Percentiles rank a stretch among this genome's conserved stretches.
These are phyloP conservation scores for Glycine soja DNA, from an alignment of 306 rosid genomes.

Conservation along the genomic window DNA sequence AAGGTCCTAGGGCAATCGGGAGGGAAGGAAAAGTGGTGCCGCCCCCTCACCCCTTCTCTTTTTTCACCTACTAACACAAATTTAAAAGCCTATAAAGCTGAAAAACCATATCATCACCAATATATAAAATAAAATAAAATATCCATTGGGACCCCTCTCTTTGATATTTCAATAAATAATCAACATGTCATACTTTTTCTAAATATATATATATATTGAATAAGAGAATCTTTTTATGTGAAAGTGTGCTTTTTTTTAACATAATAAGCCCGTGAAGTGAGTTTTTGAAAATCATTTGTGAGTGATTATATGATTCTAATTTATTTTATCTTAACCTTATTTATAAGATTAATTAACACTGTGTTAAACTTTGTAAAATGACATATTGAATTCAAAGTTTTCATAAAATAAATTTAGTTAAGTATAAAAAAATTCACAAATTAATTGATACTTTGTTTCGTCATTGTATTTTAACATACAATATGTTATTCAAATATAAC, in stretches of 20 bases:
- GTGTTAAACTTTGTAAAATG: not conserved
- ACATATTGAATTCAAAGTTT: not conserved
- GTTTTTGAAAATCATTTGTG: no score
- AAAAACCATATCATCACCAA: not conserved
- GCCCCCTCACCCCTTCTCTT: conserved; percentile 43
- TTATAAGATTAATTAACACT: not conserved
- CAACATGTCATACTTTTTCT: not conserved
- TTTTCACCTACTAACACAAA: conserved; percentile 21
- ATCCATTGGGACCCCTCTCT: conserved; percentile 26
- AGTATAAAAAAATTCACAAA: no score
- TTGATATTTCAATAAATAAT: not conserved
- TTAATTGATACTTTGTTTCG: no score
- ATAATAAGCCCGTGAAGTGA: no score
- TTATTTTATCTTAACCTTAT: not conserved
- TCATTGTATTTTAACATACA: no score
- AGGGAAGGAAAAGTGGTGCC: conserved; percentile 33
- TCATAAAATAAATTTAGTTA: not conserved
- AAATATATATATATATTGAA: no score
- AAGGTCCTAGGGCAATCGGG: conserved; percentile 23
- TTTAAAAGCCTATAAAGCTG: conserved; percentile 20
- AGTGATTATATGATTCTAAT: not conserved
- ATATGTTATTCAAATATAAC: no score
- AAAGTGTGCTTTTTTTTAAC: no score
- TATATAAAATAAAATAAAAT: not conserved
- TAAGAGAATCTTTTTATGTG: no score